phyloP scores from a whole-genome alignment of 1,284 basidiomycete genomes.

The Pterulicium gracile region DNA sequence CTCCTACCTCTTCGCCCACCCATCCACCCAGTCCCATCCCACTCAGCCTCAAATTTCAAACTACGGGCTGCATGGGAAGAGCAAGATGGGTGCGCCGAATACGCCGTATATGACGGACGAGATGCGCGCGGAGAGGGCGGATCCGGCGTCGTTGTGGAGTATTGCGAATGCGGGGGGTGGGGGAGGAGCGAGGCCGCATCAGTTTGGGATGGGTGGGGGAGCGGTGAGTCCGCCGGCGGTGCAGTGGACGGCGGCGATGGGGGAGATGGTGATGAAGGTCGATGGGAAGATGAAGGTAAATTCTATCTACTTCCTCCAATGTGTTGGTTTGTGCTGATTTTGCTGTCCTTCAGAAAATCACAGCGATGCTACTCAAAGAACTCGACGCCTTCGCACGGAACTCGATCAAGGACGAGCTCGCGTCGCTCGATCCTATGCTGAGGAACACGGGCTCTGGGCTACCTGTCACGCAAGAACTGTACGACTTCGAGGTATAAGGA shows the following conservation, averaged over 20 bases:
- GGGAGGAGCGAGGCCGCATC: slow-evolving; percentile 14
- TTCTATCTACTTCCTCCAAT: slow-evolving; percentile 14
- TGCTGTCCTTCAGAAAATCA: slow-evolving; percentile 68
- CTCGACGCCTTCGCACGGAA: slow-evolving; percentile 71
- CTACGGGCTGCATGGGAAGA: slow-evolving; percentile 16
- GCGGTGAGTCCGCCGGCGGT: slow-evolving; percentile 40
- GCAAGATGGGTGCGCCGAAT: slow-evolving; percentile 10
- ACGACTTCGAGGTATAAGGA: slow-evolving; percentile 1
- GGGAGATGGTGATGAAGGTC: slow-evolving; percentile 68
- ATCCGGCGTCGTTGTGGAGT: slow-evolving; percentile 51
- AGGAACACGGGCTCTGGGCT: slow-evolving; percentile 32
- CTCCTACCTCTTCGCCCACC: slow-evolving; percentile 59
- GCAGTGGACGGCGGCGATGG: slow-evolving; percentile 49
- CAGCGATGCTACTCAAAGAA: slow-evolving; percentile 64
- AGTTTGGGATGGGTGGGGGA: slow-evolving; percentile 12
- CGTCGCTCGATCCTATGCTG: slow-evolving; percentile 67
- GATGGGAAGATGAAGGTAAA: slow-evolving; percentile 80
- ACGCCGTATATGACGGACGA: not conserved
- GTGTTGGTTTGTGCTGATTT: slow-evolving; percentile 5
- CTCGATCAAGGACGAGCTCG: slow-evolving; percentile 72
- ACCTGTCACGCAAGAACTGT: not conserved
- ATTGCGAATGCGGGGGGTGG: slow-evolving; percentile 42
- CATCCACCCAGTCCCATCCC: slow-evolving; percentile 13
- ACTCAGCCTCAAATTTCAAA: not conserved
- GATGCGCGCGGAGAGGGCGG: slow-evolving; percentile 18